These are phyloP conservation scores for Isabelozyma rhagii DNA, from an alignment of 805 yeast genomes.

Conservation along the genomic window DNA sequence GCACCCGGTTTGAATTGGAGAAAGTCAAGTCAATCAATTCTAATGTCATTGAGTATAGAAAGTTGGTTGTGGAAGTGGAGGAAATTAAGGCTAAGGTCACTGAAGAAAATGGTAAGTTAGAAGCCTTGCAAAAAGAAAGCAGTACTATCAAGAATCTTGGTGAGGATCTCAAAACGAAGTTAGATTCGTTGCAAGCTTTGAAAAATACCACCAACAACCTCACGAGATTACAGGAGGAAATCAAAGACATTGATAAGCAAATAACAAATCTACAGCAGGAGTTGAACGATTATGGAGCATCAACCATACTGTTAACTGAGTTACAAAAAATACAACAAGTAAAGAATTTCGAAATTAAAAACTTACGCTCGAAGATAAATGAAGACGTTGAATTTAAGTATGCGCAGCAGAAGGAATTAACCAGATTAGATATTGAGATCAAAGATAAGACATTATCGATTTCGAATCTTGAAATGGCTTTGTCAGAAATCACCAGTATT, in stretches of 20 bases:
- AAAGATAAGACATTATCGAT: slow-evolving; percentile 54
- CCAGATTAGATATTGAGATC: slow-evolving; percentile 44
- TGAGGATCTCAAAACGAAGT: slow-evolving; percentile 1
- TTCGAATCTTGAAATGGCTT: slow-evolving; percentile 49
- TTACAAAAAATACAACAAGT: slow-evolving; percentile 43
- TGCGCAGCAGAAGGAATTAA: slow-evolving; percentile 37
- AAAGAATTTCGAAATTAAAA: slow-evolving; percentile 37
- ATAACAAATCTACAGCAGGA: slow-evolving; percentile 28
- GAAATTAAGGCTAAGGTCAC: slow-evolving; percentile 1
- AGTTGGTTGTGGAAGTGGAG: slow-evolving; percentile 9
- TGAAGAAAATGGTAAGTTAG: slow-evolving; percentile 1
- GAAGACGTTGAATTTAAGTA: slow-evolving; percentile 43
- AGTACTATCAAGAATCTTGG: slow-evolving; percentile 4
- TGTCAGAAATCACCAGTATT: slow-evolving; percentile 44
- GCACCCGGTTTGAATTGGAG: slow-evolving; percentile 29
- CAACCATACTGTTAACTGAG: slow-evolving; percentile 38
- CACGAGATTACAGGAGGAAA: slow-evolving; percentile 27
- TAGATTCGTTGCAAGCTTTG: slow-evolving; percentile 15
- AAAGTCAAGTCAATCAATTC: slow-evolving; percentile 26
- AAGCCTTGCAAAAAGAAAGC: not conserved
- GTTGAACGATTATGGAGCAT: slow-evolving; percentile 33
- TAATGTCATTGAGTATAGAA: slow-evolving; percentile 23
- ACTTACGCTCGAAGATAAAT: slow-evolving; percentile 29
- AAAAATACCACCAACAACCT: slow-evolving; percentile 31
- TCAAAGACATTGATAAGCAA: slow-evolving; percentile 20